A percentile compares a stretch with the other conserved stretches of the same genome.
Evolutionary conservation across 495 filamentous ascomycete genomes (phyloP).

Genomic region (Cryomyces antarcticus): DNA sequence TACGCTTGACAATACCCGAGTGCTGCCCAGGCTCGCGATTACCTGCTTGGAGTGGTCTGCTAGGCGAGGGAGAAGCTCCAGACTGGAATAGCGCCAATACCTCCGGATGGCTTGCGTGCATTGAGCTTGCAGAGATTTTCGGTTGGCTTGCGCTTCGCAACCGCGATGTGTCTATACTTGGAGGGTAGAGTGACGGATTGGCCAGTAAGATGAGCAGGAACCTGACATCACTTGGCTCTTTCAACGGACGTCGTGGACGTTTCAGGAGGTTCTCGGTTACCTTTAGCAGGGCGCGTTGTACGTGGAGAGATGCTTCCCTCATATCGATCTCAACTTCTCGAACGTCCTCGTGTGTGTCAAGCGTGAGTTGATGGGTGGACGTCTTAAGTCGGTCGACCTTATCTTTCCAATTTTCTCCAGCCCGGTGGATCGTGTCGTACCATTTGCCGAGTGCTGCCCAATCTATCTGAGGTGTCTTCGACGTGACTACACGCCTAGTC

Average conservation of each 20-base stretch:
- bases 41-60: not conserved
- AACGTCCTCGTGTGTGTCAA: slow-evolving; percentile 11
- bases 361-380: slow-evolving; percentile 8
- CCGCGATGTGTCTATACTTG: slow-evolving; percentile 1
- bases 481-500: slow-evolving; percentile 24
- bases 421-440: slow-evolving; percentile 51
- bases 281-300: slow-evolving; percentile 53
- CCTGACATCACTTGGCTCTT: slow-evolving; percentile 47
- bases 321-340: slow-evolving; percentile 28
- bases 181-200: slow-evolving; percentile 55
- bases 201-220: slow-evolving; percentile 67
- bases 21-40: slow-evolving; percentile 3
- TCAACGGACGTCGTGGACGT: slow-evolving; percentile 53
- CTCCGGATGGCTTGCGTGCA: not conserved
- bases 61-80: not conserved
- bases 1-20: slow-evolving; percentile 59
- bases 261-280: slow-evolving; percentile 72
- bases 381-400: slow-evolving; percentile 24
- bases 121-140: not conserved
- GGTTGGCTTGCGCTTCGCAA: too few species aligned
- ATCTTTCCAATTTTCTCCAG: slow-evolving; percentile 38
- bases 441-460: slow-evolving; percentile 55
- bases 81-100: not conserved
- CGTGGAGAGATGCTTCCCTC: slow-evolving; percentile 44
- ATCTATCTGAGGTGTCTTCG: slow-evolving; percentile 50